phyloP scores from a whole-genome alignment of 192 early-diverging fungal species.

The Backusella luteola region DNA sequence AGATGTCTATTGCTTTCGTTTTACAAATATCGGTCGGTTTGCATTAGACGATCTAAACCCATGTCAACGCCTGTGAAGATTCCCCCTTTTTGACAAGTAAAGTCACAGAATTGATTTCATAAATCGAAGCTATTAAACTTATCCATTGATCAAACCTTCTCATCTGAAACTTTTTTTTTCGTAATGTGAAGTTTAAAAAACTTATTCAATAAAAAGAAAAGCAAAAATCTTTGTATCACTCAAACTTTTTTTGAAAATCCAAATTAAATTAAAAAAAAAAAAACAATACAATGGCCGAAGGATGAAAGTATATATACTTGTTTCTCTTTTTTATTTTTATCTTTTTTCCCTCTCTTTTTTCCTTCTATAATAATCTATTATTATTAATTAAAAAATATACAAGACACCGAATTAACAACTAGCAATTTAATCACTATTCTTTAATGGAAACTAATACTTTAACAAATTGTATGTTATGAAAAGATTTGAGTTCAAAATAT shows the following conservation, averaged over 20 bases:
- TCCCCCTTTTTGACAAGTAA: not conserved
- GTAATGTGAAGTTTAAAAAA: not conserved
- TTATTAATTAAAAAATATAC: not conserved
- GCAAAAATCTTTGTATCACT: not conserved
- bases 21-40: not conserved
- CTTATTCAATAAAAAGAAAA: not conserved
- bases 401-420: not conserved
- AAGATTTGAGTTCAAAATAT: not conserved
- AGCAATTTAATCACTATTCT: not conserved
- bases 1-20: not conserved
- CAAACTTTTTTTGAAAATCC: not conserved
- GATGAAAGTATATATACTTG: not conserved
- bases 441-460: not conserved
- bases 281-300: not conserved
- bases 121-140: not conserved
- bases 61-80: not conserved
- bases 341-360: not conserved
- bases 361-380: not conserved
- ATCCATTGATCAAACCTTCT: not conserved
- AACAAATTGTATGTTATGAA: not conserved
- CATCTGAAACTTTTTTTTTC: not conserved
- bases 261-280: not conserved
- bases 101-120: not conserved
- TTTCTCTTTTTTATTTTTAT: not conserved
- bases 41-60: not conserved